phyloP scores from a whole-genome alignment of 805 yeast species.

The Vanderwaltozyma verrucispora region DNA sequence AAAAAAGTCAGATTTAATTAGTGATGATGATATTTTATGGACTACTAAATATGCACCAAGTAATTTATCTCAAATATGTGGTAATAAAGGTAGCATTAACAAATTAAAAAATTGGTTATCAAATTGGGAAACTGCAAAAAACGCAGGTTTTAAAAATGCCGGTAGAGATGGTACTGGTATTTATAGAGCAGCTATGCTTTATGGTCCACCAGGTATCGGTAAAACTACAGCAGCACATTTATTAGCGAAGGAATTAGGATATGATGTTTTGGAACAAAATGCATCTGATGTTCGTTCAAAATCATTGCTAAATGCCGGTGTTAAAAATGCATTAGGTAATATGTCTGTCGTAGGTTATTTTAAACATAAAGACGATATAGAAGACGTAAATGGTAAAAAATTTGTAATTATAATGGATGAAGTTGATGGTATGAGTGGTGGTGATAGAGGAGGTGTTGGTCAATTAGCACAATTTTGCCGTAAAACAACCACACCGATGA shows the following conservation, averaged over 20 bases:
- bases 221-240: constrained; percentile 76
- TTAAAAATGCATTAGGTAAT: constrained; percentile 66
- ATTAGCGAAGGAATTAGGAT: constrained; percentile 59
- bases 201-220: constrained; percentile 85
- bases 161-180: constrained; percentile 57
- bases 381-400: constrained; percentile 36
- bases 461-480: constrained; percentile 81
- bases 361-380: constrained; percentile 26
- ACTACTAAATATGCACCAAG: constrained; percentile 89
- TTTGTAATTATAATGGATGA: constrained; percentile 94
- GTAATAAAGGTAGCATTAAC: constrained; percentile 68
- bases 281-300: constrained; percentile 90
- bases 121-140: constrained; percentile 58
- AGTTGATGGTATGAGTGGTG: constrained; percentile 99
- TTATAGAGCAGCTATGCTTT: constrained; percentile 73
- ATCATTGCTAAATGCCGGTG: constrained; percentile 52
- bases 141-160: constrained; percentile 43
- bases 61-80: constrained; percentile 68
- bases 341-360: constrained; percentile 78
- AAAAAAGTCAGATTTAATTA: constrained; percentile 11
- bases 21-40: constrained; percentile 64
- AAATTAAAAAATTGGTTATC: constrained; percentile 64
- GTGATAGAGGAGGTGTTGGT: constrained; percentile 98
- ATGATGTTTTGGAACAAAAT: constrained; percentile 65
- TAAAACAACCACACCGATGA: constrained; percentile 80